A percentile compares a stretch with the other conserved stretches of the same genome.
Evolutionary conservation across 192 early-diverging fungal species (phyloP).

Genomic region (Coemansia sp.): DNA sequence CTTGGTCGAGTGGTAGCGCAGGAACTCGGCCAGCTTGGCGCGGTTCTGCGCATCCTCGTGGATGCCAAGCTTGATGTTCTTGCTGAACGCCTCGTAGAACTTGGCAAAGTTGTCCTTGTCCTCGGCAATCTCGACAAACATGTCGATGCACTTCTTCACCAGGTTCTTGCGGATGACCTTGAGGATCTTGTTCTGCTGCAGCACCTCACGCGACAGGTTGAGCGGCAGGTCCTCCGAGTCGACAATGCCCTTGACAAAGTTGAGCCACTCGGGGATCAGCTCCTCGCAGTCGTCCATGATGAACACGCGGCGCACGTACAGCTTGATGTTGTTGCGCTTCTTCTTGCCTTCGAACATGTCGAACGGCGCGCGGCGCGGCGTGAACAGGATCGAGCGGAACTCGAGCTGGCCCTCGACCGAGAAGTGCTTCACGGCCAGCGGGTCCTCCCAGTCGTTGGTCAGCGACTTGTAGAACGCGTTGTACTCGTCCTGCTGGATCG

Average conservation of each 20-base stretch:
- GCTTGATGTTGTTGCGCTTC: slow-evolving; percentile 99
- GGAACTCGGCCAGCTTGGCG: slow-evolving; percentile 92
- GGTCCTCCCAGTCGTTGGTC: slow-evolving; percentile 99
- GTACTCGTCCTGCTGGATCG: slow-evolving; percentile 96
- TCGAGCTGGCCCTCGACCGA: slow-evolving; percentile 99
- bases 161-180: slow-evolving; percentile 99
- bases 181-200: slow-evolving; percentile 99
- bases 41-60: slow-evolving; percentile 99
- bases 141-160: slow-evolving; percentile 98
- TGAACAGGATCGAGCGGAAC: slow-evolving; percentile 98
- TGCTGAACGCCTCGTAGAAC: slow-evolving; percentile 99
- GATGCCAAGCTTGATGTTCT: slow-evolving; percentile 99
- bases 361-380: slow-evolving; percentile 95
- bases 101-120: slow-evolving; percentile 99
- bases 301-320: slow-evolving; percentile 99
- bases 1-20: slow-evolving; percentile 99
- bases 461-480: slow-evolving; percentile 97
- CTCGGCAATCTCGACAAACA: slow-evolving; percentile 95
- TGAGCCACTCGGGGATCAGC: slow-evolving; percentile 98
- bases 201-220: slow-evolving; percentile 99
- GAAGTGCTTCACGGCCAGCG: slow-evolving; percentile 97
- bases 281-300: slow-evolving; percentile 99
- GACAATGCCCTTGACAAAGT: slow-evolving; percentile 99
- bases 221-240: slow-evolving; percentile 99
- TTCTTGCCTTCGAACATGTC: slow-evolving; percentile 98